Base-by-base conservation (phyloP, 2,329 filamentous ascomycete genomes). In the Diaporthe australafricana region DNA sequence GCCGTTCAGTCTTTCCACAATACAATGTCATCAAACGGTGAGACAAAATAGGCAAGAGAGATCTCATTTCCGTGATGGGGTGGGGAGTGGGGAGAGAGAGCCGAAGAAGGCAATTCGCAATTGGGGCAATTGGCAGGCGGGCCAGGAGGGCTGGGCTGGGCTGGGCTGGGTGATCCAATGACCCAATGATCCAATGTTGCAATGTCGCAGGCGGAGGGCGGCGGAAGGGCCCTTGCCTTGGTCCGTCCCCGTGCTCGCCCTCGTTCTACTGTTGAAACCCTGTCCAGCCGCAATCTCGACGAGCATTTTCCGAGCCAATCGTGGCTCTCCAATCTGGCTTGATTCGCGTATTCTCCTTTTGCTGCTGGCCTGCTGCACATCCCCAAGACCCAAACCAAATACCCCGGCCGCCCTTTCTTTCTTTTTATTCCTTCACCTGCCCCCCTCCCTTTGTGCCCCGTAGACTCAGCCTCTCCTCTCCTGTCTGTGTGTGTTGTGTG, bases 1-100 rank as follows among this genome's bases (percentile, higher is more conserved):
- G 65, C 35, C 47, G 12, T 52, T 53, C 35, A 30, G 63, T 55
- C 63, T 63, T 35, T 32, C 11, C 60, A 35, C 42, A 48, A 63
- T 22, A 22, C 42, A 48, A 63, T 22, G n/a, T 63, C 12, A 22
- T 63, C 45, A 63, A 63, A 63, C 42, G 45, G 60, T 65, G 60
- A 50, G 60, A 50, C 60, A 65, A n/a, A 48, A 65, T 65, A 30
- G 60, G 60, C 45, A 30, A 38, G 14, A 38, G 20, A 48, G 30
- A 30, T 52, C 67, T 69, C 53, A 69, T 69, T 69, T 69, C 67
- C 53, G 53, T 52, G 67, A 69, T 69, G 67, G 67, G 56, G 67
- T 52, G 55, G 47, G 55, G 38, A 60, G 53, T 60, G 67, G 67
- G 35, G 53, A 42, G 53, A 42, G 50, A 60, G 52, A 4, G 30